A percentile compares a stretch with the other conserved stretches of the same genome.
Conservation (phyloP, 2,329 filamentous ascomycete species). For the Ascochyta viciae-villosae region DNA sequence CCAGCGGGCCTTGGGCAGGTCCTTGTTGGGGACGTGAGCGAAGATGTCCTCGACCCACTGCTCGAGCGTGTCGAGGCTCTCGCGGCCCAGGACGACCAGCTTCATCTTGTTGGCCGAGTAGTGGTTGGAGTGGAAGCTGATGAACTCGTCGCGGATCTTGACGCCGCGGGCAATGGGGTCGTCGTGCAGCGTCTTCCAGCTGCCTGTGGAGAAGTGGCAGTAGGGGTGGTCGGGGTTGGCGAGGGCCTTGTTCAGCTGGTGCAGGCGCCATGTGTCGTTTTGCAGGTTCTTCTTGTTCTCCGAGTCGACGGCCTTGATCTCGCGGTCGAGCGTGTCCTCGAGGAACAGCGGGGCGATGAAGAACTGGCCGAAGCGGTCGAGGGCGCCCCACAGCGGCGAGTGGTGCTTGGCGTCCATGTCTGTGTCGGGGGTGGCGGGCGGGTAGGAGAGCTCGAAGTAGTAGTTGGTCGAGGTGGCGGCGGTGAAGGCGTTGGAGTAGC, state of each 20-base stretch:
- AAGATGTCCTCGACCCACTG: slow-evolving; percentile 86
- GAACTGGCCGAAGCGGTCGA: slow-evolving; percentile 93
- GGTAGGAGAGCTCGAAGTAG: slow-evolving; percentile 93
- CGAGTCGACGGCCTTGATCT: slow-evolving; percentile 88
- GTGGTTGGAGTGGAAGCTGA: slow-evolving; percentile 86
- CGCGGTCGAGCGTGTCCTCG: slow-evolving; percentile 82
- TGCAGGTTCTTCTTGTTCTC: slow-evolving; percentile 98
- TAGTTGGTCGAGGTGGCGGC: slow-evolving; percentile 95
- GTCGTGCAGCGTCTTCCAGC: slow-evolving; percentile 83
- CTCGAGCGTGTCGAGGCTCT: slow-evolving; percentile 81
- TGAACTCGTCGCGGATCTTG: slow-evolving; percentile 88
- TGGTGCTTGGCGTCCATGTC: slow-evolving; percentile 47
- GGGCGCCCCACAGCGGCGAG: slow-evolving; percentile 77
- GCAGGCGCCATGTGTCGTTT: slow-evolving; percentile 84
- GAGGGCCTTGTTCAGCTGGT: slow-evolving; percentile 87
- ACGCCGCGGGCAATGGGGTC: slow-evolving; percentile 79
- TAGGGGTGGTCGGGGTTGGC: slow-evolving; percentile 88
- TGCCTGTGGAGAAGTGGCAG: slow-evolving; percentile 91
- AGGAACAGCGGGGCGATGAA: slow-evolving; percentile 90
- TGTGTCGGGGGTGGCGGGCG: slow-evolving; percentile 52
- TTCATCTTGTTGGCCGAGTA: slow-evolving; percentile 97
- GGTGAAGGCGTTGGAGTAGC: slow-evolving; percentile 94
- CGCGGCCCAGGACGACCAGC: slow-evolving; percentile 82
- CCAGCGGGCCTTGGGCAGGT: slow-evolving; percentile 73
- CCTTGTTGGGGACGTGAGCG: slow-evolving; percentile 80